A percentile compares a stretch with the other conserved stretches of the same genome.
phyloP scores from a whole-genome alignment of 1,284 basidiomycete species.

The Ceraceosorus bombacis region DNA sequence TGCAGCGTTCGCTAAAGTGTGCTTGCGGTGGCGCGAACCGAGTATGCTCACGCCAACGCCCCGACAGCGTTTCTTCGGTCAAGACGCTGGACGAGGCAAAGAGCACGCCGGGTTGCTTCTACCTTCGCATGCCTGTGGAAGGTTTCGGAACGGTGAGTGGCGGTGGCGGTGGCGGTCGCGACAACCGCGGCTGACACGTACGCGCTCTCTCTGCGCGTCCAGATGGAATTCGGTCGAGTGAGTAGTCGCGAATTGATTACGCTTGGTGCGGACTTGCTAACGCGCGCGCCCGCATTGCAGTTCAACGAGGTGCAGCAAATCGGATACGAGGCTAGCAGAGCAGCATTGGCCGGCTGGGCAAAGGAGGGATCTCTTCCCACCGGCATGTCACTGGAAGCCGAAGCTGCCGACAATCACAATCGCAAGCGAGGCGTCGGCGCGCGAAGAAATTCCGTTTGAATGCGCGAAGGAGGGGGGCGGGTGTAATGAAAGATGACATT shows the following conservation, averaged over 20 bases:
- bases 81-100: constrained; percentile 92
- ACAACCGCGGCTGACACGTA: too few relatives aligned
- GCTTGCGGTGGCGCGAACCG: too few relatives aligned
- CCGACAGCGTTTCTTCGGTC: constrained; percentile 69
- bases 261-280: too few relatives aligned
- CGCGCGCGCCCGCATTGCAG: constrained; percentile 38
- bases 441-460: constrained; percentile 27
- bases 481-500: too few relatives aligned
- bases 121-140: constrained; percentile 84
- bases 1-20: too few relatives aligned
- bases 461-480: too few relatives aligned
- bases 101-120: constrained; percentile 73
- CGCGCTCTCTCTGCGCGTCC: too few relatives aligned
- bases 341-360: constrained; percentile 70
- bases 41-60: too few relatives aligned
- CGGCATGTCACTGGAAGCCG: constrained; percentile 39
- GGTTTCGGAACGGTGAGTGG: constrained; percentile 44
- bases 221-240: constrained; percentile 27
- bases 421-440: constrained; percentile 26
- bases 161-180: too few relatives aligned
- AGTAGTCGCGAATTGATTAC: too few relatives aligned
- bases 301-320: constrained; percentile 62
- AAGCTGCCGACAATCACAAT: constrained; percentile 5
- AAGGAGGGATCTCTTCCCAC: constrained; percentile 72
- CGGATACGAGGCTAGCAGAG: constrained; percentile 69